Evolutionary conservation across 2,329 filamentous ascomycete genomes (phyloP), one percentile per base, ranked within the genome.

Genomic region (Hortaea werneckii): DNA sequence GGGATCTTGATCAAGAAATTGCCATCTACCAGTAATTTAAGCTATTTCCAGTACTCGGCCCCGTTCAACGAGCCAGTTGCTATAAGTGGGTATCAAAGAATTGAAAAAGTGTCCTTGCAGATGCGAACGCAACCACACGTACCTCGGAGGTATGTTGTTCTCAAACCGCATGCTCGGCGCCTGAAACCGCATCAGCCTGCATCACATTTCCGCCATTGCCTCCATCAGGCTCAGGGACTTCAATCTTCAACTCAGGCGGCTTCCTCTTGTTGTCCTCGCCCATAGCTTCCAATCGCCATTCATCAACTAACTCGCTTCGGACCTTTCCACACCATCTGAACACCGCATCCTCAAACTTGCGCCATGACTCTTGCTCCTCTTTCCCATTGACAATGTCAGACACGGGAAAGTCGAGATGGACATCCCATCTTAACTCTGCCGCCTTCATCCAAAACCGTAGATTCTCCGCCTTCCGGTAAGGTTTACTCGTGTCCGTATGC

Each of bases 381-480:
- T 75, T 82, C 59, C 82, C 83, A 60, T 89, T 84, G 20, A 95
- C 89, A 6, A 95, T 77, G 28, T 83, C 87, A 66, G 94, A 82
- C 20, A 90, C 87, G 59, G 95, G 87, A 44, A 95, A 75, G 52
- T 83, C 79, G 43, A 96, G 73, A 55, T 85, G 77, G 35, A 89
- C 78, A 67, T 96, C 92, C 82, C 90, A 98, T 45, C 92, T 80
- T 48, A 96, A 74, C 68, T 98, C 89, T 6, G 89, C 88, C 1
- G 90, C 92, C 70, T 98, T 98, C 67, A 85, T 78, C 90, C 92
- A 98, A 72, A 85, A 98, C 37, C 88, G 80, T 50, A 98, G 74
- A 64, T 98, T 98, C 57, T 98, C 92, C 3, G 89, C 87, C 51
- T 83, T 83, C 41, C 92, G 83, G 65, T 98, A 98, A 0, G 92